Conservation (phyloP, 352 stramenopile genomes). For the Pythium scleroteichum region DNA sequence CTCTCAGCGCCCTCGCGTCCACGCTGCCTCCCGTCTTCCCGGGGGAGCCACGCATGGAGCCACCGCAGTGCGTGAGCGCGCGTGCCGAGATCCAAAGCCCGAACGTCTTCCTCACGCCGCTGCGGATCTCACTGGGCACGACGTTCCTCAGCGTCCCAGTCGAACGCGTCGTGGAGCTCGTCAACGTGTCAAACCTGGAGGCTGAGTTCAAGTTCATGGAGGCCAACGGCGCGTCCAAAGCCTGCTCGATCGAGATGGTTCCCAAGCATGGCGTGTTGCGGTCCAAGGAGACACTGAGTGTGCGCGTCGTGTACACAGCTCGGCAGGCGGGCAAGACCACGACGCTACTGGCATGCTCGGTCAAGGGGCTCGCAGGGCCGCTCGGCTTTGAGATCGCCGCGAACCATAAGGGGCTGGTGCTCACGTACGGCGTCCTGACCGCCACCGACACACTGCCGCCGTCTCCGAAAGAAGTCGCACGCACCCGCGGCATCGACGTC, state of each 20-base stretch:
- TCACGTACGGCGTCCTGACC: constrained; percentile 62
- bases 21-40: constrained; percentile 6
- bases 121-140: constrained; percentile 48
- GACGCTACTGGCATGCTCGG: constrained; percentile 60
- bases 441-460: constrained; percentile 24
- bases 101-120: constrained; percentile 68
- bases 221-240: constrained; percentile 51
- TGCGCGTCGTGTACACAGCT: constrained; percentile 61
- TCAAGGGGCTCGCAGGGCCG: constrained; percentile 53
- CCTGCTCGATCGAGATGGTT: constrained; percentile 46
- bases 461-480: constrained; percentile 39
- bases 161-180: constrained; percentile 46
- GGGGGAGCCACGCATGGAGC: not conserved
- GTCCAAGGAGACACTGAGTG: constrained; percentile 60
- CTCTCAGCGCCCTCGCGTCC: not conserved
- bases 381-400: constrained; percentile 68
- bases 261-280: constrained; percentile 48
- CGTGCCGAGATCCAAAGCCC: constrained; percentile 77
- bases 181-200: constrained; percentile 82
- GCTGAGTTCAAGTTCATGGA: constrained; percentile 76
- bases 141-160: constrained; percentile 69
- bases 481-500: constrained; percentile 40
- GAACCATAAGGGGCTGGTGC: constrained; percentile 73
- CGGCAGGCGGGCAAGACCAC: constrained; percentile 49
- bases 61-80: constrained; percentile 38